phyloP scores from a whole-genome alignment of 179 eudicot genomes.

The Spergularia azorica region DNA sequence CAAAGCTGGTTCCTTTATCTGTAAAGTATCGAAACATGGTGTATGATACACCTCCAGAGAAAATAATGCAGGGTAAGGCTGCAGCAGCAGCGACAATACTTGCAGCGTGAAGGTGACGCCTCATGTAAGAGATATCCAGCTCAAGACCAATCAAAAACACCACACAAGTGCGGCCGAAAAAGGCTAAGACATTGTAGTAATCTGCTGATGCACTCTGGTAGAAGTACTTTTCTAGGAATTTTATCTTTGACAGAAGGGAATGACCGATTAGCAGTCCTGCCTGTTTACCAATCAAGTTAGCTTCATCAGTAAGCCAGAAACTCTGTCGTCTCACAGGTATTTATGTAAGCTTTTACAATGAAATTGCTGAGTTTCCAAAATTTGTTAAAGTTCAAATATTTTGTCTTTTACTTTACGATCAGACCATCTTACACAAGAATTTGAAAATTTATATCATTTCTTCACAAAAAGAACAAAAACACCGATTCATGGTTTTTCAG shows the following conservation, averaged over 20 bases:
- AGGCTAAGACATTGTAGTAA: constrained; percentile 70
- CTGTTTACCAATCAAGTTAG: constrained; percentile 40
- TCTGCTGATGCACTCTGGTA: constrained; percentile 50
- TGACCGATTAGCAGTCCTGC: constrained; percentile 86
- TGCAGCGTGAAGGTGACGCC: constrained; percentile 58
- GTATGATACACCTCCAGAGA: constrained; percentile 59
- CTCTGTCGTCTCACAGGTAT: too few relatives aligned
- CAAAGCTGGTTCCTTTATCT: constrained; percentile 30
- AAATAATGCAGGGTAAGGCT: constrained; percentile 49
- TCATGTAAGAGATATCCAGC: constrained; percentile 58
- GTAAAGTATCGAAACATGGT: constrained; percentile 32
- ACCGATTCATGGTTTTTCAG: too few relatives aligned
- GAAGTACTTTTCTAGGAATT: constrained; percentile 44
- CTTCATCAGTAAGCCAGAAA: not conserved
- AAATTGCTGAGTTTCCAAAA: too few relatives aligned
- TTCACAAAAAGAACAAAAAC: too few relatives aligned
- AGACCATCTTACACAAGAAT: too few relatives aligned
- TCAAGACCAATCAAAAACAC: constrained; percentile 90
- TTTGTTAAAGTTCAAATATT: too few relatives aligned
- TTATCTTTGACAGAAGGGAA: constrained; percentile 58
- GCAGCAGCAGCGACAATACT: constrained; percentile 46
- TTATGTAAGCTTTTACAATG: too few relatives aligned
- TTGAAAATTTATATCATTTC: too few relatives aligned
- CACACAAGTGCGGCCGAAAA: constrained; percentile 64
- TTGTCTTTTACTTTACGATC: too few relatives aligned